phyloP scores from a whole-genome alignment of 768 basidiomycete genomes.

The Russula vinacea region DNA sequence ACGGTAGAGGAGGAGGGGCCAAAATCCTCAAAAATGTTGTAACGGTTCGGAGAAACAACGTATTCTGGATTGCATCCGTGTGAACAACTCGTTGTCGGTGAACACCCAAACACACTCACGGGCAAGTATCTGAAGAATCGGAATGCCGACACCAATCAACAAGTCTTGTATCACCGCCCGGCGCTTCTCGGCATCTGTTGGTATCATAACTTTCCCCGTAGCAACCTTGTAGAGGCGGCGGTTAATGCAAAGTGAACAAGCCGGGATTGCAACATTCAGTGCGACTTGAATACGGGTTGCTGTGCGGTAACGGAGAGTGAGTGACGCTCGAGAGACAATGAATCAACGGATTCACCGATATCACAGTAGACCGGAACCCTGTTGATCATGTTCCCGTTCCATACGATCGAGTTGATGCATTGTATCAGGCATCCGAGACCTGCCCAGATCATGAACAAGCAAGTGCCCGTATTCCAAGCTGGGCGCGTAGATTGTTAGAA shows the following conservation, averaged over 20 bases:
- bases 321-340: too few species aligned
- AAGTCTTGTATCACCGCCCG: slow-evolving; percentile 14
- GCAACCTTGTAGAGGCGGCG: slow-evolving; percentile 50
- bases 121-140: slow-evolving; percentile 8
- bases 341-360: slow-evolving; percentile 43
- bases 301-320: slow-evolving; percentile 27
- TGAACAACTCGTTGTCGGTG: background rate
- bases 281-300: slow-evolving; percentile 42
- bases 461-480: slow-evolving; percentile 71
- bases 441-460: slow-evolving; percentile 69
- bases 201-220: slow-evolving; percentile 36
- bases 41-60: background rate
- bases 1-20: slow-evolving; percentile 45
- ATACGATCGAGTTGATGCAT: slow-evolving; percentile 67
- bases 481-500: background rate
- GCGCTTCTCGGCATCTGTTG: slow-evolving; percentile 25
- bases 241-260: slow-evolving; percentile 45
- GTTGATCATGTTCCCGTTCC: slow-evolving; percentile 56
- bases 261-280: slow-evolving; percentile 39
- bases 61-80: background rate
- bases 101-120: background rate
- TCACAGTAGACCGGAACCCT: slow-evolving; percentile 52
- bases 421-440: slow-evolving; percentile 53
- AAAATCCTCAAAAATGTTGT: slow-evolving; percentile 36
- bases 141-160: slow-evolving; percentile 34